These are phyloP conservation scores for Cylindrotheca closterium DNA, from an alignment of 108 stramenopile genomes.

Conservation along the genomic window DNA sequence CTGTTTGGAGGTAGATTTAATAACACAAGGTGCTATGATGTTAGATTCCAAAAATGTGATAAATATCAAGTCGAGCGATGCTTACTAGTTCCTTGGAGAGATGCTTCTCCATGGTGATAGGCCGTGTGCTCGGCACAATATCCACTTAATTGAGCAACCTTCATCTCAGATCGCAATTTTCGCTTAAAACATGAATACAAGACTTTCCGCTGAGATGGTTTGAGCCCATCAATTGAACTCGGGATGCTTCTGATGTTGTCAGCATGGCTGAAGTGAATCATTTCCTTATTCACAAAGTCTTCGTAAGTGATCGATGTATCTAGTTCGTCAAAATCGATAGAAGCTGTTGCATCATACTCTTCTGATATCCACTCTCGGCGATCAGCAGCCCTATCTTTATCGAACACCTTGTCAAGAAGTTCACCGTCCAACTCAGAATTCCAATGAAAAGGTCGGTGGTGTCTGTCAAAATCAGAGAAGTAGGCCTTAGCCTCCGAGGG, in stretches of 20 bases:
- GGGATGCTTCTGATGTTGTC: conserved; percentile 87
- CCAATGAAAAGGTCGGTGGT: conserved; percentile 77
- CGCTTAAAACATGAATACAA: conserved; percentile 90
- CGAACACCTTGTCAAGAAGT: conserved; percentile 86
- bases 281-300: conserved; percentile 90
- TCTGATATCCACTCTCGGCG: conserved; percentile 85
- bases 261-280: conserved; percentile 90
- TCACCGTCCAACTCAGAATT: conserved; percentile 73
- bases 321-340: conserved; percentile 29
- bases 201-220: conserved; percentile 93
- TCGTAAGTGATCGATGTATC: conserved; percentile 53
- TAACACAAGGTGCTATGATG: not conserved
- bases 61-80: no score
- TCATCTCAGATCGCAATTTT: conserved; percentile 85
- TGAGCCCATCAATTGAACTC: conserved; percentile 86
- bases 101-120: conserved; percentile 95
- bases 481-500: conserved; percentile 88
- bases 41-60: no score
- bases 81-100: conserved; percentile 88
- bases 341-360: conserved; percentile 54
- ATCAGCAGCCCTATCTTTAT: conserved; percentile 73
- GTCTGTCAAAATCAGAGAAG: conserved; percentile 69
- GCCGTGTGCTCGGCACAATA: conserved; percentile 91
- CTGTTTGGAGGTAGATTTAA: conserved; percentile 22
- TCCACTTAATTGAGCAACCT: conserved; percentile 91